phyloP scores from a whole-genome alignment of 2,329 filamentous ascomycete genomes.

The Alternaria sp. region DNA sequence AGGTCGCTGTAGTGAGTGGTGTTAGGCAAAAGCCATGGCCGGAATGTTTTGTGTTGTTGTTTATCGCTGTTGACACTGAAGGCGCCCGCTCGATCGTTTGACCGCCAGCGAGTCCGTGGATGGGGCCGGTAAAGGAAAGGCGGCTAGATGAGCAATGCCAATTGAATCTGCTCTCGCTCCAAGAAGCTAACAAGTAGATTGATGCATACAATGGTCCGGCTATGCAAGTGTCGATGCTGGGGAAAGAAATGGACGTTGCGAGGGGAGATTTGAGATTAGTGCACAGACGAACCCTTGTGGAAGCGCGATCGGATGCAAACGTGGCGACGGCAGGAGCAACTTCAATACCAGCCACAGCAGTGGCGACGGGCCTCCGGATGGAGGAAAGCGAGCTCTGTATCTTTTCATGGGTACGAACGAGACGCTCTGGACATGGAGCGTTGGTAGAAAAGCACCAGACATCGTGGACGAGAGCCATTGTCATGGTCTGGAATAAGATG shows the following conservation, averaged over 20 bases:
- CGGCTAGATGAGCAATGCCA: slow-evolving; percentile 38
- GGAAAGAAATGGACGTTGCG: slow-evolving; percentile 11
- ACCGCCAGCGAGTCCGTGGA: slow-evolving; percentile 30
- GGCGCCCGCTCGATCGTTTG: slow-evolving; percentile 21
- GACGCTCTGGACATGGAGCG: slow-evolving; percentile 1
- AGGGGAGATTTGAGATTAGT: slow-evolving; percentile 15
- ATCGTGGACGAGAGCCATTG: slow-evolving; percentile 9
- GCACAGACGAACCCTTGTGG: slow-evolving; percentile 33
- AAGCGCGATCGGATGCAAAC: slow-evolving; percentile 35
- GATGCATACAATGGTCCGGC: slow-evolving; percentile 40
- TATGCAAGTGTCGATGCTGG: slow-evolving; percentile 26
- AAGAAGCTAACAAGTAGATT: slow-evolving; percentile 48
- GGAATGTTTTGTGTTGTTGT: slow-evolving; percentile 26
- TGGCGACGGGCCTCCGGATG: slow-evolving; percentile 22
- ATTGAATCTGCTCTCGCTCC: slow-evolving; percentile 37
- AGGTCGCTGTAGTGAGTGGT: slow-evolving; percentile 22
- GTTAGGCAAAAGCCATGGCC: slow-evolving; percentile 29
- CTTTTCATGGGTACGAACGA: not conserved
- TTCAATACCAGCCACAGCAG: slow-evolving; percentile 22
- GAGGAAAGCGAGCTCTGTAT: slow-evolving; percentile 21
- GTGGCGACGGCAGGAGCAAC: slow-evolving; percentile 30
- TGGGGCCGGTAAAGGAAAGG: slow-evolving; percentile 42
- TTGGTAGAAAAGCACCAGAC: slow-evolving; percentile 23
- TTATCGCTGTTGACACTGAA: slow-evolving; percentile 36
- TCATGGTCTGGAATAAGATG: slow-evolving; percentile 16